Base-by-base conservation (phyloP, 2,329 filamentous ascomycete genomes). In the Stenocarpella maydis region DNA sequence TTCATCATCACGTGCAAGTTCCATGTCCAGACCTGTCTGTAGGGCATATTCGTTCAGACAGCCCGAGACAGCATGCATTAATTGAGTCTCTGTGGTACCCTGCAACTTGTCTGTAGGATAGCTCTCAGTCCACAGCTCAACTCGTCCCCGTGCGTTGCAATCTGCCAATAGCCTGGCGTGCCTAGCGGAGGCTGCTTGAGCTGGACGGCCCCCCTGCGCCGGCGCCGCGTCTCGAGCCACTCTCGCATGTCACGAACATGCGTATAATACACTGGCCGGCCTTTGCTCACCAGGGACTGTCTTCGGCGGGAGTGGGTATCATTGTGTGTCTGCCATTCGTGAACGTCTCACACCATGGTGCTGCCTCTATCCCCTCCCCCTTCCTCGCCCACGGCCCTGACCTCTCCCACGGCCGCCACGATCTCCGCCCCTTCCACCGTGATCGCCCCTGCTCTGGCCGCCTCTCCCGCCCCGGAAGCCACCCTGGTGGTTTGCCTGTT, bases 401-500 rank as follows among this genome's bases (percentile, higher is more conserved):
- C 81, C 82, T 66, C 82, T 76, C 31, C 80, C 80, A 41, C 80
- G 71, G 28, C 84, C 83, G 26, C 88, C 85, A 47, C 86, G 83
- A 19, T 87, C 85, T 34, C 86, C 82, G n/a, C 87, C 83, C 71
- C 85, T 85, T 71, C 87, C 84, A 68, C 87, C 83, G 73, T 90
- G 85, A 45, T 90, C 88, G 67, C 87, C 88, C 75, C 88, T 84
- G 76, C 83, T 75, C 69, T 79, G 77, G 24, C 83, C 81, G 19
- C 88, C 86, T 71, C 88, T 85, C 49, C 91, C 90, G 58, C 92
- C 90, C 69, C 91, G 86, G 76, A 90, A 92, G 72, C 83, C 83
- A 64, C 84, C 81, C 69, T 83, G 84, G 69, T 83, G 84, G 72
- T 87, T 87, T 77, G 93, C 91, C 80, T 98, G 95, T 78, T 96